These are phyloP conservation scores for Leptodermis oblonga DNA, from an alignment of 257 asterid species.

Conservation along the genomic window DNA sequence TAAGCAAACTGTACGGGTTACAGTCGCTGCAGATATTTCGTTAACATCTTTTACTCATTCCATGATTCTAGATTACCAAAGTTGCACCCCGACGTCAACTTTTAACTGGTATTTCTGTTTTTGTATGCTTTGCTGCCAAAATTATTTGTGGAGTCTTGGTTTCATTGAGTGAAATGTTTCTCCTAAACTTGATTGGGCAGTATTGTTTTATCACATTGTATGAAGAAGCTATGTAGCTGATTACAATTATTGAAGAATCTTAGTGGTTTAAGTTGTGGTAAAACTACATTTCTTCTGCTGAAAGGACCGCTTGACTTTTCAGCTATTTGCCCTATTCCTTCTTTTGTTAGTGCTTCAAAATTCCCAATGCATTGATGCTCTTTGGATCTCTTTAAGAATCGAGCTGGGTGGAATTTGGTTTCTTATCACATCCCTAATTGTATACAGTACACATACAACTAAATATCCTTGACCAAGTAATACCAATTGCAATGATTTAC, in stretches of 20 bases:
- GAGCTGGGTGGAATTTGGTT: neutral
- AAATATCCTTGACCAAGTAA: neutral
- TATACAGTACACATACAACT: neutral
- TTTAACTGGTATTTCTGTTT: neutral
- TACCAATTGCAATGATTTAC: neutral
- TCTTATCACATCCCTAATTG: neutral
- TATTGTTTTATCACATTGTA: neutral
- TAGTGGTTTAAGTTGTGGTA: neutral
- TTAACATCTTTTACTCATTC: neutral
- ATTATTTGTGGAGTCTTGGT: neutral
- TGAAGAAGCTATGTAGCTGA: slow-evolving; percentile 2
- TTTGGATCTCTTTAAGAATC: neutral
- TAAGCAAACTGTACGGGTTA: neutral
- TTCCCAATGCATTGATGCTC: neutral
- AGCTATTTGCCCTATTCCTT: neutral
- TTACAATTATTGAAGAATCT: neutral
- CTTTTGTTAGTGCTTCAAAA: neutral
- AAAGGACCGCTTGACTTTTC: neutral
- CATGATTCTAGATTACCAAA: neutral
- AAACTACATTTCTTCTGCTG: neutral
- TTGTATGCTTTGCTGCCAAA: neutral
- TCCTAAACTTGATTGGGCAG: neutral
- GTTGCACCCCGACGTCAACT: neutral
- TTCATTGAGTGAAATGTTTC: neutral
- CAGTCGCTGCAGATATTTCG: neutral